These are phyloP conservation scores for Pseudocercospora vitis DNA, from an alignment of 2,329 filamentous ascomycete species.

Conservation along the genomic window DNA sequence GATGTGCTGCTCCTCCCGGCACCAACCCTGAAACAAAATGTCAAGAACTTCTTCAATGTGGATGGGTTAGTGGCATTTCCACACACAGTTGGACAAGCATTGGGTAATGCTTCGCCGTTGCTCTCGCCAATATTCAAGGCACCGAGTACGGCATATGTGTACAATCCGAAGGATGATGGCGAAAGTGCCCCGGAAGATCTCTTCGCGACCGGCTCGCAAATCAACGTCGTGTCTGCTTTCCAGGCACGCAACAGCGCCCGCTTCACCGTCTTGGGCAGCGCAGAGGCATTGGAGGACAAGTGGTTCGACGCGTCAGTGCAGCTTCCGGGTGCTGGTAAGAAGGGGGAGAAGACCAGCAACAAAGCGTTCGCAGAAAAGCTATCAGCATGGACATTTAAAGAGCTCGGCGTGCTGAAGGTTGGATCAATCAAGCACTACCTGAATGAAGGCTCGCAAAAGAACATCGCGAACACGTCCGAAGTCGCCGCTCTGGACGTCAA, in stretches of 20 bases:
- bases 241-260: slow-evolving; percentile 94
- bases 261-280: slow-evolving; percentile 79
- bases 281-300: slow-evolving; percentile 81
- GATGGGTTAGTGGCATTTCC: slow-evolving; percentile 77
- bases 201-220: slow-evolving; percentile 79
- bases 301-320: slow-evolving; percentile 84
- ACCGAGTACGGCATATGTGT: slow-evolving; percentile 82
- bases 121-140: slow-evolving; percentile 80
- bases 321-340: slow-evolving; percentile 49
- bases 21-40: slow-evolving; percentile 65
- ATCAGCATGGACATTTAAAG: slow-evolving; percentile 95
- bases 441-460: slow-evolving; percentile 52
- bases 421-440: slow-evolving; percentile 77
- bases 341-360: slow-evolving; percentile 69
- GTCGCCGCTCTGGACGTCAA: slow-evolving; percentile 58
- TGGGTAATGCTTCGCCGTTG: slow-evolving; percentile 73
- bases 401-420: slow-evolving; percentile 84
- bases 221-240: slow-evolving; percentile 77
- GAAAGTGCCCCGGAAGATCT: slow-evolving; percentile 68
- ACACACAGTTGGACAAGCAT: slow-evolving; percentile 72
- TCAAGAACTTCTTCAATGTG: slow-evolving; percentile 75
- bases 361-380: slow-evolving; percentile 80
- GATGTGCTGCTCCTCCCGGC: slow-evolving; percentile 80
- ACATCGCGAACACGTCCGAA: slow-evolving; percentile 37
- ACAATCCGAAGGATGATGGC: slow-evolving; percentile 85